These are phyloP conservation scores for Termitomyces sp. DNA, from an alignment of 768 basidiomycete species.

Conservation along the genomic window DNA sequence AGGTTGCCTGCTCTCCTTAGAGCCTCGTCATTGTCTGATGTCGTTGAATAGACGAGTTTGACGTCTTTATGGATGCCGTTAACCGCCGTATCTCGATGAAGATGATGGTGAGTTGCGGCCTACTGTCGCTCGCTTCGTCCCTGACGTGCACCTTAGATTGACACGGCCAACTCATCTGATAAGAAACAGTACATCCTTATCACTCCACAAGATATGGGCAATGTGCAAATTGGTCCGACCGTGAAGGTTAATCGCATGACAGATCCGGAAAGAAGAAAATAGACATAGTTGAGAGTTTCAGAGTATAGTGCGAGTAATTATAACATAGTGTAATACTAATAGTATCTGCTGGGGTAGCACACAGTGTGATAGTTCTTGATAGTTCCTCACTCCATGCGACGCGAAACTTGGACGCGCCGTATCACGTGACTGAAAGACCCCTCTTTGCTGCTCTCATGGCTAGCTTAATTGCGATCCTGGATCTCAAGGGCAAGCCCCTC, in stretches of 20 bases:
- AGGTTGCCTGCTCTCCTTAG: conserved; percentile 14
- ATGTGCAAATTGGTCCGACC: conserved; percentile 56
- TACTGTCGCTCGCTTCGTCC: background rate
- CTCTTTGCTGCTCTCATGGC: conserved; percentile 29
- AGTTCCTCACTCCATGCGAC: too few species aligned
- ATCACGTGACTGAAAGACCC: background rate
- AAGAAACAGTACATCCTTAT: conserved; percentile 93
- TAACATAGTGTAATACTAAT: background rate
- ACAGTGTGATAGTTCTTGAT: too few species aligned
- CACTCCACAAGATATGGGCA: conserved; percentile 91
- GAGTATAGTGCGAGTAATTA: background rate
- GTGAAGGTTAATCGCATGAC: conserved; percentile 76
- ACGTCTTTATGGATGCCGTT: conserved; percentile 96
- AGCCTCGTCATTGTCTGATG: background rate
- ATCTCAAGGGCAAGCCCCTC: conserved; percentile 96
- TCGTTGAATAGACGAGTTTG: conserved; percentile 75
- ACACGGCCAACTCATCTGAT: conserved; percentile 81
- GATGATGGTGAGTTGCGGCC: conserved; percentile 69
- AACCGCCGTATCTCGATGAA: conserved; percentile 91
- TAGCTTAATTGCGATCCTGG: conserved; percentile 85
- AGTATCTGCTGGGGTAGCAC: too few species aligned
- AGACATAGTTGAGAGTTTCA: background rate
- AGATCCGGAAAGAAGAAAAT: conserved; percentile 56
- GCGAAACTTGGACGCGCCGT: background rate
- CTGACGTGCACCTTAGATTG: conserved; percentile 48